Base-by-base conservation (phyloP, 345 rosid genomes). In the Eutrema yunnanense region DNA sequence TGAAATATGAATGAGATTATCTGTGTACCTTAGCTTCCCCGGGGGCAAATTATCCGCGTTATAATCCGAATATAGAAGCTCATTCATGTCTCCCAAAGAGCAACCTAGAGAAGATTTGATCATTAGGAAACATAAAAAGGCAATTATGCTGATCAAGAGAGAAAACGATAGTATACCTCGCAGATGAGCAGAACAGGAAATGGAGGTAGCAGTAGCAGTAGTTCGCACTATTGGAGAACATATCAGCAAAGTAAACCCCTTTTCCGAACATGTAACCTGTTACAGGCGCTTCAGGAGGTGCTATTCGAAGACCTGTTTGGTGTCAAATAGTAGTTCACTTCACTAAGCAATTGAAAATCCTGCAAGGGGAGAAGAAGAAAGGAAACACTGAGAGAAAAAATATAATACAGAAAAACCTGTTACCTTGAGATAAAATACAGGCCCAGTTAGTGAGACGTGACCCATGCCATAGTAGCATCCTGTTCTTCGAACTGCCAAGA, bases 361-460 rank as follows among this genome's bases (percentile, higher is more conserved):
- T 5, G n/a, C 13, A 22, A 46, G 13, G 6, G 3, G n/a, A 44
- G 65, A 50, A 52, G 34, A 32, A 13, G 11, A 36, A 40, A 55
- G 3, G 32, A 58, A 38, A 55, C 27, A 59, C 41, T 32, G 36
- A 63, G 11, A 48, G 27, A 48, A 22, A 1, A 0, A 56, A 56
- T 4, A 3, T 40, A 10, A 72, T 10, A 8, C 4, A 73, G 29
- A 56, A 63, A 41, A 73, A 75, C 49, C 9, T 13, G 48, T 14
- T 57, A 93, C 98, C 97, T 93, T 89, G 97, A 58, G 98, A 93
- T 76, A 93, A 83, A 76, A 93, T 89, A 70, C 98, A 97, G n/a
- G 88, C 81, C 98, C 98, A 93, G 81, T 93, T 93, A 68, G 96
- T 75, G 79, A 93, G 98, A 67, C 87, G 90, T 62, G 96, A 90